A percentile compares a stretch with the other conserved stretches of the same genome.
Evolutionary conservation across 306 rosid species (phyloP).

Genomic region (Pterocarpus santalinus): DNA sequence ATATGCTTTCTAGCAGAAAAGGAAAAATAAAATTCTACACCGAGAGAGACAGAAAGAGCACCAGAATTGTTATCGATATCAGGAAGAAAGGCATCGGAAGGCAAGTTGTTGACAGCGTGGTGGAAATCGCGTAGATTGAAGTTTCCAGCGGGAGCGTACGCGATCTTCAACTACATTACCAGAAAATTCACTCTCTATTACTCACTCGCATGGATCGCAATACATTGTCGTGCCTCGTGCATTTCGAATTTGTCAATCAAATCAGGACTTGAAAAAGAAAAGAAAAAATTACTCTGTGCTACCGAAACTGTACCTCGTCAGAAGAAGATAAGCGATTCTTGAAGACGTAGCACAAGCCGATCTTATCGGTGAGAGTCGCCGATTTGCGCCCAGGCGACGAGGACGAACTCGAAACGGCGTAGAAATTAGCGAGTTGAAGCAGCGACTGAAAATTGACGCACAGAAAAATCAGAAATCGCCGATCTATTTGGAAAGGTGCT

Average conservation of each 20-base stretch:
- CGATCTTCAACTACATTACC: conserved; percentile 66
- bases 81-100: conserved; percentile 63
- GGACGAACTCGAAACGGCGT: conserved; percentile 60
- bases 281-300: background rate
- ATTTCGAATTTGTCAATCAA: conserved; percentile 30
- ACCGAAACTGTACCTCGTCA: conserved; percentile 55
- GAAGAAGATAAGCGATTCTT: conserved; percentile 57
- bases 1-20: conserved; percentile 30
- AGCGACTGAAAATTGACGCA: conserved; percentile 61
- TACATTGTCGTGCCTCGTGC: conserved; percentile 35
- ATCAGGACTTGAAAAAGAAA: background rate
- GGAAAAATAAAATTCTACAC: background rate
- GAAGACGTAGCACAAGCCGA: conserved; percentile 71
- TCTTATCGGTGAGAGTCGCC: conserved; percentile 54
- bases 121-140: conserved; percentile 79
- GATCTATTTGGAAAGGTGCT: conserved; percentile 8
- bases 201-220: conserved; percentile 19
- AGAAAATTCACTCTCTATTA: conserved; percentile 39
- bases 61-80: conserved; percentile 51
- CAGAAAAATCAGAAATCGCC: conserved; percentile 35
- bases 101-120: conserved; percentile 67
- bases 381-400: conserved; percentile 46
- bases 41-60: conserved; percentile 36
- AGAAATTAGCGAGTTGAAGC: conserved; percentile 81
- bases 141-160: conserved; percentile 62